Base-by-base conservation (phyloP, 2,329 filamentous ascomycete species). In the Chalaropsis ovoidea region DNA sequence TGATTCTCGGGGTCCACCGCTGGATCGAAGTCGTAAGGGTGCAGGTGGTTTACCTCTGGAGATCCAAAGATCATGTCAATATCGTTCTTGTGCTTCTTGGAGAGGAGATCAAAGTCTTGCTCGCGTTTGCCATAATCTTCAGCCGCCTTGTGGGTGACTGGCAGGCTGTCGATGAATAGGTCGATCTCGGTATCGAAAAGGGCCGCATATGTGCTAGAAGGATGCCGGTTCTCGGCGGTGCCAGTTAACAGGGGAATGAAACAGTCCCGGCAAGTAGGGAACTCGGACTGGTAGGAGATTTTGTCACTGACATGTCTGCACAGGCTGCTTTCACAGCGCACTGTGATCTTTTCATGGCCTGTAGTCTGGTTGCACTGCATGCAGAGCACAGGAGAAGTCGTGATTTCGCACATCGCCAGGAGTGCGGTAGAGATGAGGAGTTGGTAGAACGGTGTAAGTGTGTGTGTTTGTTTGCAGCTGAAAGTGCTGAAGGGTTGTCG, bases 161-260 rank as follows among this genome's bases (percentile, higher is more conserved):
- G 27, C 11, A 35, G 13, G 7, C 54, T 58, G 24, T 39, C 15
- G 31, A 58, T 58, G 8, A 58, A 39, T 10, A 39, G 13, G n/a
- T 58, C 54, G 27, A 58, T 39, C 54, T 58, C 54, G n/a, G 54
- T 13, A 10, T 58, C 31, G 54, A 58, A 35, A 6, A 58, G 7
- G 31, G 27, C 17, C n/a, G 24, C 54, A n/a, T 11, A 58, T 13
- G 54, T 39, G 24, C 54, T 39, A n/a, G 27, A 2, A 11, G 47
- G 6, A 11, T 11, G 4, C 54, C 13, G 54, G 3, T 39, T 58
- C 6, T 52, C 31, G 10, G 4, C 24, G 22, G 22, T 35, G 2
- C 27, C n/a, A 10, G 24, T n/a, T 13, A 35, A 10, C 31, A 58
- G 31, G 6, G 54, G 17, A 10, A 58, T 13, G 17, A 58, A 58